Base-by-base conservation (phyloP, 306 rosid genomes). In the Prosopis cineraria region DNA sequence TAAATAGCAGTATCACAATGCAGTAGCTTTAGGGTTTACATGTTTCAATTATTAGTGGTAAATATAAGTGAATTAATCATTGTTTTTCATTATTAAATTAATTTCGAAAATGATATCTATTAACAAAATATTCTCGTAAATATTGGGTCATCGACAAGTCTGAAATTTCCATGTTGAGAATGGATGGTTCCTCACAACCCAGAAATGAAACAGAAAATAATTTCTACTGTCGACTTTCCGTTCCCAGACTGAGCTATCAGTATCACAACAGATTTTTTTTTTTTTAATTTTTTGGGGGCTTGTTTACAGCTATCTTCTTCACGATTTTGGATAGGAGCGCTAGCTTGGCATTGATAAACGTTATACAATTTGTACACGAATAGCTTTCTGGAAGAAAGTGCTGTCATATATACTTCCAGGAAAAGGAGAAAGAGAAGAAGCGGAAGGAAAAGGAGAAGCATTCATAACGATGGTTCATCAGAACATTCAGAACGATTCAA, bases 401-500 rank as follows among this genome's bases (percentile, higher is more conserved):
- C 40, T 34, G 7, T 34, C 44, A 64, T 7, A 11, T 10, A 10
- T 17, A 29, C 36, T 48, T 30, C 45, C 44, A 30, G 29, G 33
- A 29, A 41, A 70, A 45, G 8, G n/a, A 65, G 74, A 64, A 73
- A 39, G 14, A 25, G n/a, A 5, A 80, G 34, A 43, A n/a, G 40
- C 7, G 47, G 9, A 13, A 19, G 19, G 3, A 19, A 48, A 48
- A 8, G 59, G 25, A 67, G 59, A 43, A 55, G 60, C 50, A 64
- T 58, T 79, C 66, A 80, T 78, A 74, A 62, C 77, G 30, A 56
- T 3, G 20, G 71, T 55, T n/a, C 25, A 70, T 10, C 25, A 47
- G 76, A 73, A 70, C 40, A 6, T 65, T 30, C 59, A 50, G 14
- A 64, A 40, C 41, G 47, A 72, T 53, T 50, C 44, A 22, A 75